Evolutionary conservation across 2,329 filamentous ascomycete genomes (phyloP), one percentile per base, ranked within the genome.

Genomic region (Monilinia vaccinii-corymbosi): DNA sequence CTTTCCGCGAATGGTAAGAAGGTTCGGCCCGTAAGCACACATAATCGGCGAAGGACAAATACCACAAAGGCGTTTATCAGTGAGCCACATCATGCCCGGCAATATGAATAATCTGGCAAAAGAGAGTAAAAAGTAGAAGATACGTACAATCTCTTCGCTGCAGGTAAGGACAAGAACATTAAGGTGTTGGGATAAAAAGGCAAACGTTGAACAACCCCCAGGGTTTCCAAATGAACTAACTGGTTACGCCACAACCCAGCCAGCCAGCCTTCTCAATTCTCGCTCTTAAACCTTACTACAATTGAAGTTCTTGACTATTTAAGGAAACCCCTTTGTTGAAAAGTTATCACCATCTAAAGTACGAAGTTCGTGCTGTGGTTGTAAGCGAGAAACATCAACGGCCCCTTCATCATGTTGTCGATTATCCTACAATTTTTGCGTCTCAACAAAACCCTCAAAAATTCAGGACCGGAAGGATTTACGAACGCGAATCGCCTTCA

Each of bases 401-500:
- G 31, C 56, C 21, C 32, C 34, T 42, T 42, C 56, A 55, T 32
- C 16, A 60, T 55, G 38, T 23, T 44, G 28, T 57, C 51, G 23
- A 31, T 45, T n/a, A 40, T 60, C 9, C 36, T 56, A 42, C 48
- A 14, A 14, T 49, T 48, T n/a, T 60, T 56, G 23, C 23, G 36
- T 34, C 14, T 44, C 40, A 28, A 25, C 28, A 44, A 42, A 42
- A 46, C 18, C 4, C 18, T 40, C 8, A 49, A 49, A 18, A 23
- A 25, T 28, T 18, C 44, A 16, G 28, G 31, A 11, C 45, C 31
- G 45, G 44, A 23, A 34, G 36, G 34, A 18, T 47, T 49, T 5
- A 49, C 32, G 11, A 57, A 60, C 49, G 16, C n/a, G 9, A 65
- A 60, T 57, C 42, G 48, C 45, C 55, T 53, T 40, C 62, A 56